These are phyloP conservation scores for Colletotrichum falcatum DNA, from an alignment of 2,329 filamentous ascomycete genomes.

Conservation along the genomic window DNA sequence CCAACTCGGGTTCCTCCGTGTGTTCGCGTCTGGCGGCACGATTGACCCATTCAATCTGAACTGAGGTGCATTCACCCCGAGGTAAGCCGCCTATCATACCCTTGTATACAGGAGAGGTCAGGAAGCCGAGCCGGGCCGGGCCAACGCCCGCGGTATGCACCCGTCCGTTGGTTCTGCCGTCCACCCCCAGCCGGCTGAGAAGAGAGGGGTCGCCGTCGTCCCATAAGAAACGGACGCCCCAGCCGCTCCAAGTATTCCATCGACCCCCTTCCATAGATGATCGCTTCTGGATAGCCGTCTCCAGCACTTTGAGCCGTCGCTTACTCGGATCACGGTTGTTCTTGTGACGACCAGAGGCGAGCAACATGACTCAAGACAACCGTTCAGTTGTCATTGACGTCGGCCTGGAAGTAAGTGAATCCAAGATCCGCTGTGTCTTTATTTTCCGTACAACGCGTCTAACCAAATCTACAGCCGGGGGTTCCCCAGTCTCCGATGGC, in stretches of 20 bases:
- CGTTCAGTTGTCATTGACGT: background rate
- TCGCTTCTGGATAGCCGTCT: background rate
- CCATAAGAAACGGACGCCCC: background rate
- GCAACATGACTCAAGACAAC: constrained; percentile 1
- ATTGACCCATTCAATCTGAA: background rate
- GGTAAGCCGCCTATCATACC: background rate
- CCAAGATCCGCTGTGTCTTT: no score
- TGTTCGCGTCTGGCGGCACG: background rate
- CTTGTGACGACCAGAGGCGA: background rate
- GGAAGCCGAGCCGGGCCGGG: background rate
- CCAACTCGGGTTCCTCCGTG: background rate
- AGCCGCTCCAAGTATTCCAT: no score
- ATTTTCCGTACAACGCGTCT: background rate
- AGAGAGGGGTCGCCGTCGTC: background rate
- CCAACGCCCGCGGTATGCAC: background rate
- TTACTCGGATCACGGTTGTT: background rate
- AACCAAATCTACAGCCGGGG: background rate
- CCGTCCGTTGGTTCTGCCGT: background rate
- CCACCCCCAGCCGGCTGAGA: background rate
- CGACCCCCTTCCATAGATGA: background rate
- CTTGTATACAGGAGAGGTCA: background rate
- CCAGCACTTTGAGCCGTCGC: background rate
- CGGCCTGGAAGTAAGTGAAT: background rate
- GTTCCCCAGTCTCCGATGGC: background rate
- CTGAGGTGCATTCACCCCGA: background rate